Conservation (phyloP, 2,329 filamentous ascomycete genomes). For the Colletotrichum australisinense region DNA sequence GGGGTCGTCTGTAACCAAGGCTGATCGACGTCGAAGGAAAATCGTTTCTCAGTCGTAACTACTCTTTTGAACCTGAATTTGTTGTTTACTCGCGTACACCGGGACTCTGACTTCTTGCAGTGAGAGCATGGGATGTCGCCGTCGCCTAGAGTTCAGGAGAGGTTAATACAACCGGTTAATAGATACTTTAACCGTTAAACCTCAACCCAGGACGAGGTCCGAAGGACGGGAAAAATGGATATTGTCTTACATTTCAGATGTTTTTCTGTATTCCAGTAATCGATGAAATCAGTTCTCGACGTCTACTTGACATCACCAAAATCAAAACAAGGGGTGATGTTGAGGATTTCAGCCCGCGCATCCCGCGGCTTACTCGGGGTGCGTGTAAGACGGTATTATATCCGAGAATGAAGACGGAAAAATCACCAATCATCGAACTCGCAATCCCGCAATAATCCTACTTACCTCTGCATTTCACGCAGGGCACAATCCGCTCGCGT, state of each 20-base stretch:
- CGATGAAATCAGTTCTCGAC: background rate
- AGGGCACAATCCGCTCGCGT: constrained; percentile 17
- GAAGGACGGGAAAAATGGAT: background rate
- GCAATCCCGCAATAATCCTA: background rate
- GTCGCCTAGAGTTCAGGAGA: background rate
- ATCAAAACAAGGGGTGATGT: too few relatives aligned
- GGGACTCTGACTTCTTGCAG: constrained; percentile 13
- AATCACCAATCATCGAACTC: background rate
- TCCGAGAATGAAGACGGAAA: too few relatives aligned
- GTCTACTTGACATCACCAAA: background rate
- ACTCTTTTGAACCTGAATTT: constrained; percentile 20
- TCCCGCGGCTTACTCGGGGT: too few relatives aligned
- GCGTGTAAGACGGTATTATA: too few relatives aligned
- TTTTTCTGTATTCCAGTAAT: background rate
- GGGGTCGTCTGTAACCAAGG: constrained; percentile 6
- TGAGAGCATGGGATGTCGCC: constrained; percentile 12
- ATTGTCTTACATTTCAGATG: constrained; percentile 11
- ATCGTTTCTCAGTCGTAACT: constrained; percentile 2
- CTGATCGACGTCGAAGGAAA: constrained; percentile 14
- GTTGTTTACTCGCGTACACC: constrained; percentile 10
- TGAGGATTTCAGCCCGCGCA: too few relatives aligned
- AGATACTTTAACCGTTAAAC: too few relatives aligned
- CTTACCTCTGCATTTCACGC: constrained; percentile 18
- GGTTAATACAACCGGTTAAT: too few relatives aligned
- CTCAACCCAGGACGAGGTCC: too few relatives aligned